Conservation (phyloP, 2,329 filamentous ascomycete species). For the Botrytis paeoniae region DNA sequence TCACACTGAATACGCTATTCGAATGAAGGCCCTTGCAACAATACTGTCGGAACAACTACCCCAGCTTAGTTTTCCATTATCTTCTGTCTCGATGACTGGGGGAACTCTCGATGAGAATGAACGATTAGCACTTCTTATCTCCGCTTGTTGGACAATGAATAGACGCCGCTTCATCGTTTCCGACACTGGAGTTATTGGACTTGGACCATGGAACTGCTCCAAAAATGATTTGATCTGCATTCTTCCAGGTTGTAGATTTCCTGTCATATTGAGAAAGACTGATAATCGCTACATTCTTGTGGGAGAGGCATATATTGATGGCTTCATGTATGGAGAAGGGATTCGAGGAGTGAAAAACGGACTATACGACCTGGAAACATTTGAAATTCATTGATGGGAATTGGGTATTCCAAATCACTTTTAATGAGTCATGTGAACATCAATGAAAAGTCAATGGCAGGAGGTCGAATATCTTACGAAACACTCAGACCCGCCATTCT, state of each 20-base stretch:
- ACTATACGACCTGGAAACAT: slow-evolving; percentile 16
- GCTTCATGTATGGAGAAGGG: slow-evolving; percentile 33
- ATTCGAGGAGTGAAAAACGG: slow-evolving; percentile 23
- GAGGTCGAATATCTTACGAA: neutral
- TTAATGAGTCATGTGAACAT: neutral
- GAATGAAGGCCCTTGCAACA: slow-evolving; percentile 27
- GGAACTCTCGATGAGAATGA: slow-evolving; percentile 20
- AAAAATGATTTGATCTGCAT: slow-evolving; percentile 30
- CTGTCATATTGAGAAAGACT: slow-evolving; percentile 28
- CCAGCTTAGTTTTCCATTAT: slow-evolving; percentile 7
- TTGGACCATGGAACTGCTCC: slow-evolving; percentile 27
- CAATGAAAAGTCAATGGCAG: neutral
- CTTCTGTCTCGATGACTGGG: neutral
- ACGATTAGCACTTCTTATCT: slow-evolving; percentile 26
- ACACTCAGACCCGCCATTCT: neutral
- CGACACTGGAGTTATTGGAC: slow-evolving; percentile 21
- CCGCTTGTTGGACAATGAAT: slow-evolving; percentile 31
- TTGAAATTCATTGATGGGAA: slow-evolving; percentile 30
- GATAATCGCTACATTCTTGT: slow-evolving; percentile 26
- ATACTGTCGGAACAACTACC: neutral
- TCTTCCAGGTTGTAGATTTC: slow-evolving; percentile 32
- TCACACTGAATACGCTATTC: slow-evolving; percentile 22
- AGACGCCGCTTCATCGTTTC: slow-evolving; percentile 27
- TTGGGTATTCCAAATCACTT: neutral
- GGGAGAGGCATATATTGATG: slow-evolving; percentile 34